These are phyloP conservation scores for Atkinsonella texensis DNA, from an alignment of 2,329 filamentous ascomycete genomes.

Conservation along the genomic window DNA sequence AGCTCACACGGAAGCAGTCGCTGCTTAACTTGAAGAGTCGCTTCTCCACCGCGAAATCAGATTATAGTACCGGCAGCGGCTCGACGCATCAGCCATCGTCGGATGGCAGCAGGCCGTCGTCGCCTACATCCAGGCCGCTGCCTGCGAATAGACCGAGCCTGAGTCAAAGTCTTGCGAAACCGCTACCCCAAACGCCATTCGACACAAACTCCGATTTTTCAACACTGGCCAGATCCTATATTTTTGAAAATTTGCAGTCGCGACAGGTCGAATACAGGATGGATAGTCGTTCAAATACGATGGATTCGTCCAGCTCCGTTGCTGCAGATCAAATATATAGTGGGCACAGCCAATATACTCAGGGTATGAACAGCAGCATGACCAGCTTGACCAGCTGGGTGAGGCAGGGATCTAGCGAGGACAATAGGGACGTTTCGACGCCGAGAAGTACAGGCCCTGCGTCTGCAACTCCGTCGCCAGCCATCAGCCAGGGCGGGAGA, in stretches of 20 bases:
- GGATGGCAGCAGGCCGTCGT: slow-evolving; percentile 10
- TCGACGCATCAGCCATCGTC: slow-evolving; percentile 5
- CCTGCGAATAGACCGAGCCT: slow-evolving; percentile 44
- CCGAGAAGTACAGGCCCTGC: slow-evolving; percentile 41
- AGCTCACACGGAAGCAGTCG: slow-evolving; percentile 31
- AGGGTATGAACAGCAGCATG: slow-evolving; percentile 35
- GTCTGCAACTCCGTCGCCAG: slow-evolving; percentile 46
- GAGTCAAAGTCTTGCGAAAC: slow-evolving; percentile 45
- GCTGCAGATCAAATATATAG: slow-evolving; percentile 25
- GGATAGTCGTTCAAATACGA: slow-evolving; percentile 33
- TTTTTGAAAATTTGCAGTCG: slow-evolving; percentile 2
- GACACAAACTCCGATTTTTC: slow-evolving; percentile 15
- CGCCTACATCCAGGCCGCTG: slow-evolving; percentile 17
- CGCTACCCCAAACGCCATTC: slow-evolving; percentile 39
- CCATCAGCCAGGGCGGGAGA: slow-evolving; percentile 24
- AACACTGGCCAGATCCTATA: slow-evolving; percentile 19
- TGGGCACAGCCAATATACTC: slow-evolving; percentile 17
- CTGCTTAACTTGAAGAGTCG: slow-evolving; percentile 24
- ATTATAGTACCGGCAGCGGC: not conserved
- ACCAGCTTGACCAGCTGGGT: slow-evolving; percentile 29
- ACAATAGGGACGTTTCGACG: slow-evolving; percentile 32
- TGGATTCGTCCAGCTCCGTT: slow-evolving; percentile 32
- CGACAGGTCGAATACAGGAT: slow-evolving; percentile 15
- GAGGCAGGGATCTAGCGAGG: slow-evolving; percentile 35
- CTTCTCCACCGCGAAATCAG: slow-evolving; percentile 6